These are phyloP conservation scores for Geotrichum macrosporum DNA, from an alignment of 1,139 yeast species.

Conservation along the genomic window DNA sequence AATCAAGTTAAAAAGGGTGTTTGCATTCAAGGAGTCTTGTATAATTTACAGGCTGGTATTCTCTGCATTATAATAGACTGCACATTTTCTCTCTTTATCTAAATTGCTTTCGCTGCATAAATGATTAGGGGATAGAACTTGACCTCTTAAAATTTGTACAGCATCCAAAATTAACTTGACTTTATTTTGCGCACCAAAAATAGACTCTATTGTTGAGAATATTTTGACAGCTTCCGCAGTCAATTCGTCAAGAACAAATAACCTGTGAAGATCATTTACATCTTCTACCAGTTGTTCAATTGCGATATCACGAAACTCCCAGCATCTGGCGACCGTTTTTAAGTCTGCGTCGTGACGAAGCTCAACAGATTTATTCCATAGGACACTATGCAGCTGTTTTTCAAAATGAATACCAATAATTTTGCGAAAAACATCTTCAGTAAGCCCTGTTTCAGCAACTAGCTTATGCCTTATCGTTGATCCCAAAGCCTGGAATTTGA, in stretches of 20 bases:
- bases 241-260: conserved; percentile 42
- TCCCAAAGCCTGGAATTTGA: conserved; percentile 41
- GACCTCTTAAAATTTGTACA: conserved; percentile 47
- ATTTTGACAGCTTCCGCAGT: conserved; percentile 52
- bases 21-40: conserved; percentile 59
- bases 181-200: conserved; percentile 53
- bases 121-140: conserved; percentile 17
- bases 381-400: conserved; percentile 52
- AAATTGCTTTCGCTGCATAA: conserved; percentile 18
- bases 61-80: conserved; percentile 23
- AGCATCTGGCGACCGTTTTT: conserved; percentile 37
- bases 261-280: conserved; percentile 40
- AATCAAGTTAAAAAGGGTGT: conserved; percentile 67
- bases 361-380: conserved; percentile 33
- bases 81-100: conserved; percentile 21
- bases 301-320: conserved; percentile 55
- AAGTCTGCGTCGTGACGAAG: conserved; percentile 37
- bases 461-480: conserved; percentile 32
- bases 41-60: conserved; percentile 25
- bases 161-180: conserved; percentile 52
- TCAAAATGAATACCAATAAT: conserved; percentile 69
- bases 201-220: conserved; percentile 49
- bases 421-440: conserved; percentile 49
- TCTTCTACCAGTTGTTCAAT: conserved; percentile 70
- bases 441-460: conserved; percentile 40